Conservation (phyloP, 2,329 filamentous ascomycete genomes). For the Ophiostoma fasciatum region DNA sequence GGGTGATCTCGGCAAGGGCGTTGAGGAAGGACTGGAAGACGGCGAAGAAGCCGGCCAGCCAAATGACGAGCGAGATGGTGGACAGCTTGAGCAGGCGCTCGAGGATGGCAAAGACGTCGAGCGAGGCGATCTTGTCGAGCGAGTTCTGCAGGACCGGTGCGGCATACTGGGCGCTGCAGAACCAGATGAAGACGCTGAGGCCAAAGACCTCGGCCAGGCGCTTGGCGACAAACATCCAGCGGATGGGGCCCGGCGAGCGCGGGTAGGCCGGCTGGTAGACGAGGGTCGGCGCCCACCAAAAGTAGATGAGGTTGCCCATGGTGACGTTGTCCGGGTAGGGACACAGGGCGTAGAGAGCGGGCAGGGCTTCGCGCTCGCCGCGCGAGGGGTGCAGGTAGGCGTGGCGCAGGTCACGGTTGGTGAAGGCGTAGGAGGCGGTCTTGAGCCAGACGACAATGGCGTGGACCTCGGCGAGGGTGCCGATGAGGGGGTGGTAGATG, state of each 20-base stretch:
- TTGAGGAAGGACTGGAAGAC: constrained; percentile 93
- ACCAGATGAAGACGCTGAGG: constrained; percentile 84
- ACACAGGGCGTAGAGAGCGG: constrained; percentile 66
- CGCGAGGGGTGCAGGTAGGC: constrained; percentile 66
- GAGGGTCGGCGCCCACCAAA: constrained; percentile 95
- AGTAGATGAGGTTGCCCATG: constrained; percentile 75
- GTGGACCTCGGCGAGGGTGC: constrained; percentile 79
- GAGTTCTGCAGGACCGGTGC: constrained; percentile 82
- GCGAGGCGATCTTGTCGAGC: constrained; percentile 66
- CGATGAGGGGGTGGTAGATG: constrained; percentile 86
- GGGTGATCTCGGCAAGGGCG: constrained; percentile 85
- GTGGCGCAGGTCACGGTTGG: constrained; percentile 87
- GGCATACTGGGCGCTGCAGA: constrained; percentile 87
- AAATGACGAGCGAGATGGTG: constrained; percentile 89
- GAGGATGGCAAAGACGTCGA: constrained; percentile 68
- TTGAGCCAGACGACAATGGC: constrained; percentile 95
- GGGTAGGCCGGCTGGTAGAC: constrained; percentile 97
- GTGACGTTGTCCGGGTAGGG: constrained; percentile 90
- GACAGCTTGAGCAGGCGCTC: constrained; percentile 90
- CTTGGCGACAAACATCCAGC: constrained; percentile 81
- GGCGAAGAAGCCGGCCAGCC: constrained; percentile 95
- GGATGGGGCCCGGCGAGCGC: constrained; percentile 54
- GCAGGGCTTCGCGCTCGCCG: constrained; percentile 53
- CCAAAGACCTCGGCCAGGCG: constrained; percentile 63
- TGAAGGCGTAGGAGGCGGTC: constrained; percentile 88